Evolutionary conservation across 2,329 filamentous ascomycete genomes (phyloP).

Genomic region (Tolypocladium inflatum): DNA sequence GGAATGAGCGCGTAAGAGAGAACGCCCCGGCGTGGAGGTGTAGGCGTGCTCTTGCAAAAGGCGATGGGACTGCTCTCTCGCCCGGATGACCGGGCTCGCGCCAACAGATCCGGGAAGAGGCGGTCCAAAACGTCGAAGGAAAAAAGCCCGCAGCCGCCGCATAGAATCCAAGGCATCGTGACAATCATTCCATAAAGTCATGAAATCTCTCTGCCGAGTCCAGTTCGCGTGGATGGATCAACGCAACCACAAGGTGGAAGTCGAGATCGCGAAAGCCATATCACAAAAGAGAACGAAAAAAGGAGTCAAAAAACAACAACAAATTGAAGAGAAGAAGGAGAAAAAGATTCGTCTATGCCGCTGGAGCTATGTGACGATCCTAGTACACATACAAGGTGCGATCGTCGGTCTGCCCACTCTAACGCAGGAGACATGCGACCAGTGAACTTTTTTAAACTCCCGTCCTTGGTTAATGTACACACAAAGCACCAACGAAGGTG

Average conservation of each 20-base stretch:
- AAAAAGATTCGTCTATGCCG: conserved; percentile 17
- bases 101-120: background rate
- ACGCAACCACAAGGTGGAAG: background rate
- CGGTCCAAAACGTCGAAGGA: conserved; percentile 7
- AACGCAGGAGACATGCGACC: conserved; percentile 1
- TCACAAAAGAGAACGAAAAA: conserved; percentile 6
- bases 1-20: background rate
- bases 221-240: background rate
- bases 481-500: conserved; percentile 16
- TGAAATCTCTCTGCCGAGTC: background rate
- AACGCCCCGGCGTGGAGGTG: background rate
- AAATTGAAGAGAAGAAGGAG: conserved; percentile 12
- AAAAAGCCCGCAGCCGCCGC: conserved; percentile 1
- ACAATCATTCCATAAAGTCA: conserved; percentile 12
- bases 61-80: background rate
- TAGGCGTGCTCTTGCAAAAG: background rate
- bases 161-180: conserved; percentile 8
- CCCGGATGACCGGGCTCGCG: background rate
- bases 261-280: conserved; percentile 8
- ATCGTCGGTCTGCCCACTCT: conserved; percentile 7
- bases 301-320: conserved; percentile 10
- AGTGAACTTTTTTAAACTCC: conserved; percentile 9
- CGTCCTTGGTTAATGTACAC: conserved; percentile 24
- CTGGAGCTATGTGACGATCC: conserved; percentile 16
- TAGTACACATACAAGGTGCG: conserved; percentile 23